Conservation (phyloP, 768 basidiomycete genomes). For the Hydnomerulius pinastri region DNA sequence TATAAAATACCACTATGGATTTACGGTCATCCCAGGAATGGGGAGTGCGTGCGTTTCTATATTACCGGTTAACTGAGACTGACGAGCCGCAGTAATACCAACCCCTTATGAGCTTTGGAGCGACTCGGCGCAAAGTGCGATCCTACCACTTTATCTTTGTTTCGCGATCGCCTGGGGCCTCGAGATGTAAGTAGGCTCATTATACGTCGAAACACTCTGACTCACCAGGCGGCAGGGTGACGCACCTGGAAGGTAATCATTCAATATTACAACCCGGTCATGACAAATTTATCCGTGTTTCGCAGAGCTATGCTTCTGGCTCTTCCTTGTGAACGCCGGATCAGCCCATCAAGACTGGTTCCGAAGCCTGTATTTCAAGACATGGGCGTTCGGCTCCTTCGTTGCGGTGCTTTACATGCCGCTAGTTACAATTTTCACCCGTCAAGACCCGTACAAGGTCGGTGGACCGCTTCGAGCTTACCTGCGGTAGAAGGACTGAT, state of each 20-base stretch:
- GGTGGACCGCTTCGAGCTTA: conserved; percentile 10
- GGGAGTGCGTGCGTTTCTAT: conserved; percentile 48
- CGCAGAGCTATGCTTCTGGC: conserved; percentile 84
- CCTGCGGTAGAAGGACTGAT: conserved; percentile 8
- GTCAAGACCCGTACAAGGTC: conserved; percentile 60
- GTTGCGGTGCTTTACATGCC: conserved; percentile 69
- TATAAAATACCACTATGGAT: conserved; percentile 79
- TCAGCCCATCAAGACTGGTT: conserved; percentile 76
- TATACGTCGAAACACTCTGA: neutral
- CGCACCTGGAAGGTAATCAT: conserved; percentile 86
- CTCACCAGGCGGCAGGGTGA: conserved; percentile 51
- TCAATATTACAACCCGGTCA: neutral
- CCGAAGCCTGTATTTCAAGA: conserved; percentile 69
- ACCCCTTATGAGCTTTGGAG: conserved; percentile 66
- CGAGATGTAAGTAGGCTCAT: conserved; percentile 61
- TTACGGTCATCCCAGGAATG: conserved; percentile 39
- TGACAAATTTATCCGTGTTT: neutral
- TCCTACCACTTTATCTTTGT: conserved; percentile 66
- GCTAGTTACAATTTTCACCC: conserved; percentile 63
- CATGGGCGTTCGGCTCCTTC: conserved; percentile 67
- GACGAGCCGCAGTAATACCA: conserved; percentile 53
- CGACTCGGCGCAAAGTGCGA: conserved; percentile 41
- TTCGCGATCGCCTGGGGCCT: conserved; percentile 71
- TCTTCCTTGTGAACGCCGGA: conserved; percentile 73
- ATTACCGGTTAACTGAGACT: neutral